Evolutionary conservation across 208 protist species (phyloP).

Genomic region (Borovskyia barvae): DNA sequence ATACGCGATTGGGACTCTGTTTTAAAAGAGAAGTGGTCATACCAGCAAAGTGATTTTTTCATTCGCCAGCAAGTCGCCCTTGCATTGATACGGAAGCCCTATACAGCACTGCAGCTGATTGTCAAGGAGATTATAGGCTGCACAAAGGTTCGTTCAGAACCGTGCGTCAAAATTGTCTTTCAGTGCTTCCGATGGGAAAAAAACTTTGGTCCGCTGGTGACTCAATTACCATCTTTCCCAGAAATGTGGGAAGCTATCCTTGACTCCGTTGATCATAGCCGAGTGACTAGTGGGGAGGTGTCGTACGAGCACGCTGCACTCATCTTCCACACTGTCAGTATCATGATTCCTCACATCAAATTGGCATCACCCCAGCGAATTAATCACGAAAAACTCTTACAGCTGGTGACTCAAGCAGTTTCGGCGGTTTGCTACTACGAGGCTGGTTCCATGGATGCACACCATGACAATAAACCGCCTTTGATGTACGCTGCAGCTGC

Average conservation of each 20-base stretch:
- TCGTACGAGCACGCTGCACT: slow-evolving; percentile 63
- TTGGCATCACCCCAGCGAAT: slow-evolving; percentile 80
- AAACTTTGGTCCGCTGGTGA: slow-evolving; percentile 77
- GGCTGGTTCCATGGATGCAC: slow-evolving; percentile 8
- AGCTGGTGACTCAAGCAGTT: slow-evolving; percentile 59
- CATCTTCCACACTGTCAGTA: slow-evolving; percentile 73
- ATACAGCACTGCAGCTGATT: slow-evolving; percentile 57
- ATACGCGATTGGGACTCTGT: slow-evolving; percentile 23
- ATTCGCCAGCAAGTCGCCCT: slow-evolving; percentile 78
- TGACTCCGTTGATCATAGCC: slow-evolving; percentile 50
- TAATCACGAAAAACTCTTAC: slow-evolving; percentile 57
- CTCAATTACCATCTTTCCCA: slow-evolving; percentile 69
- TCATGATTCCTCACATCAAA: slow-evolving; percentile 85
- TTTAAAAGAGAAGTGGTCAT: slow-evolving; percentile 40
- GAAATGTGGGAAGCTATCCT: slow-evolving; percentile 77
- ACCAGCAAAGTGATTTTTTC: slow-evolving; percentile 54
- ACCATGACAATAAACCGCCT: slow-evolving; percentile 24
- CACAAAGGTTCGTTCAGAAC: slow-evolving; percentile 27
- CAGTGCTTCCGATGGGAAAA: slow-evolving; percentile 81
- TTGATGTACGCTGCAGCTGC: slow-evolving; percentile 74
- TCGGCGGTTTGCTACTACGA: slow-evolving; percentile 68
- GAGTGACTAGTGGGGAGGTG: slow-evolving; percentile 33
- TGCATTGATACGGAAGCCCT: slow-evolving; percentile 72
- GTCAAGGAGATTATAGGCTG: slow-evolving; percentile 61
- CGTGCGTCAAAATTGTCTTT: slow-evolving; percentile 80